A percentile compares a stretch with the other conserved stretches of the same genome.
Evolutionary conservation across 805 yeast species (phyloP).

Genomic region (Torulaspora delbrueckii): DNA sequence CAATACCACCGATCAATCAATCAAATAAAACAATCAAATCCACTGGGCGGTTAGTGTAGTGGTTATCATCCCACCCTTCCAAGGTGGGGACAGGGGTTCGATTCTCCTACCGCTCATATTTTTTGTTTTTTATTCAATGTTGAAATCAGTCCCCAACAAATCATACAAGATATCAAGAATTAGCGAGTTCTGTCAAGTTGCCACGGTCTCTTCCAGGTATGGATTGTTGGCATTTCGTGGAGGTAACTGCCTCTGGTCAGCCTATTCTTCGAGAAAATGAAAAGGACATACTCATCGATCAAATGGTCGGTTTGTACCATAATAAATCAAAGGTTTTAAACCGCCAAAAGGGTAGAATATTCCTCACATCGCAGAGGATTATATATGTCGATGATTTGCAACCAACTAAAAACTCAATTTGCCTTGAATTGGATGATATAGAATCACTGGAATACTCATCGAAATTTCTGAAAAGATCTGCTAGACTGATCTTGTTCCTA

Average conservation of each 20-base stretch:
- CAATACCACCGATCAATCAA: no score
- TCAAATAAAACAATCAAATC: not conserved
- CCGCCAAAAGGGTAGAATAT: constrained; percentile 71
- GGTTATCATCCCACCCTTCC: constrained; percentile 92
- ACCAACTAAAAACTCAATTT: constrained; percentile 43
- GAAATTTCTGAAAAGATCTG: constrained; percentile 70
- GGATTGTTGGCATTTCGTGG: constrained; percentile 37
- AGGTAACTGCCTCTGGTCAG: constrained; percentile 37
- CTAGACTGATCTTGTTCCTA: constrained; percentile 56
- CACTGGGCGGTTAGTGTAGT: constrained; percentile 82
- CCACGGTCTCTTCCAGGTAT: constrained; percentile 5
- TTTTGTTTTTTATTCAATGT: not conserved
- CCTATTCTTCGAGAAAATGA: constrained; percentile 44
- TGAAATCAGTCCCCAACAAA: no score
- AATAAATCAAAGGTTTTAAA: constrained; percentile 59
- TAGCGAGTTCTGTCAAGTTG: not conserved
- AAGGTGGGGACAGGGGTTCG: constrained; percentile 93
- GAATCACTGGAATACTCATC: constrained; percentile 38
- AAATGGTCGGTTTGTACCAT: constrained; percentile 69
- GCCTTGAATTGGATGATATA: constrained; percentile 43
- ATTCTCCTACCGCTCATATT: constrained; percentile 49
- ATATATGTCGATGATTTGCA: constrained; percentile 60
- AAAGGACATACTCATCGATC: constrained; percentile 48
- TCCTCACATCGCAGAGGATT: constrained; percentile 67
- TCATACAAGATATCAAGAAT: not conserved